These are phyloP conservation scores for Cyclostephanos invisitatus DNA, from an alignment of 108 stramenopile genomes.

Conservation along the genomic window DNA sequence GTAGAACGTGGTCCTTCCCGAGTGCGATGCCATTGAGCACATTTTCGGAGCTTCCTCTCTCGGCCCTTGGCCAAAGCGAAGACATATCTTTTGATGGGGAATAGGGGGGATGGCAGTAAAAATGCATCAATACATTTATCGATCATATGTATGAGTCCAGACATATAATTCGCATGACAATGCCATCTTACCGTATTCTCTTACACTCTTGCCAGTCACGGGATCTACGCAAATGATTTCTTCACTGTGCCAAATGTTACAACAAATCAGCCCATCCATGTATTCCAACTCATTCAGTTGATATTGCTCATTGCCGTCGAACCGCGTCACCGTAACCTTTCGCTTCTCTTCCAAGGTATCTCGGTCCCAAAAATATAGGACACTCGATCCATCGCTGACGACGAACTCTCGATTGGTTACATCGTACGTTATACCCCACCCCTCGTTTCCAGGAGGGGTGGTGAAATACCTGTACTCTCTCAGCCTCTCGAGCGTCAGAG, in stretches of 20 bases:
- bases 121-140: neutral
- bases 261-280: slow-evolving; percentile 76
- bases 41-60: slow-evolving; percentile 55
- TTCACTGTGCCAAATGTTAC: slow-evolving; percentile 86
- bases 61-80: slow-evolving; percentile 57
- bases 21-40: slow-evolving; percentile 88
- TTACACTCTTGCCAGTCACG: slow-evolving; percentile 67
- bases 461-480: slow-evolving; percentile 58
- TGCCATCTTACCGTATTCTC: slow-evolving; percentile 74
- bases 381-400: slow-evolving; percentile 73
- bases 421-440: slow-evolving; percentile 89
- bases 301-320: slow-evolving; percentile 48
- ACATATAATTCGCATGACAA: neutral
- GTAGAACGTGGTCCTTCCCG: slow-evolving; percentile 63
- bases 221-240: slow-evolving; percentile 81
- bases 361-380: slow-evolving; percentile 79
- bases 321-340: slow-evolving; percentile 54
- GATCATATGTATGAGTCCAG: neutral
- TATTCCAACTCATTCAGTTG: slow-evolving; percentile 84
- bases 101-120: neutral
- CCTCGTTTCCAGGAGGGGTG: slow-evolving; percentile 56
- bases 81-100: slow-evolving; percentile 55
- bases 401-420: slow-evolving; percentile 62
- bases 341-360: slow-evolving; percentile 54
- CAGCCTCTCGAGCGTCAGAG: slow-evolving; percentile 54